Conservation (phyloP, 1,139 yeast species). For the Candida albicans region DNA sequence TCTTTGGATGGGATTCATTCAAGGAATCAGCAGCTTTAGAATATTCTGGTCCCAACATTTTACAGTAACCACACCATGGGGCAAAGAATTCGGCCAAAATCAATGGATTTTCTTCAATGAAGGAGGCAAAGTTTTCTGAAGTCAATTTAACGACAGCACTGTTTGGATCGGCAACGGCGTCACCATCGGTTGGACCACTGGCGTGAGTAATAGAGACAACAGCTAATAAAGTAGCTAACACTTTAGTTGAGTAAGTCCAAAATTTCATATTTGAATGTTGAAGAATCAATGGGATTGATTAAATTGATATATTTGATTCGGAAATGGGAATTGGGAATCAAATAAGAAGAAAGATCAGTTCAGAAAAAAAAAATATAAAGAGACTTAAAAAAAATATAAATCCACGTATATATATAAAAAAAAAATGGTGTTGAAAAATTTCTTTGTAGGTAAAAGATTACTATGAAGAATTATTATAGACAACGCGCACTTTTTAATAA, state of each 20-base stretch:
- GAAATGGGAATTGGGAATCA: too few relatives aligned
- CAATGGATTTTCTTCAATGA: slow-evolving; percentile 69
- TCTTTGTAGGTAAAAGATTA: too few relatives aligned
- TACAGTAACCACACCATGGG: slow-evolving; percentile 99
- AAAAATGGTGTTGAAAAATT: too few relatives aligned
- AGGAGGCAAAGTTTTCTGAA: slow-evolving; percentile 57
- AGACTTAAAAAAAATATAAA: too few relatives aligned
- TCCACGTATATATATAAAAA: too few relatives aligned
- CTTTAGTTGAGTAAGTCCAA: slow-evolving; percentile 40
- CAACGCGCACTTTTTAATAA: too few relatives aligned
- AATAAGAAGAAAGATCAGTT: too few relatives aligned
- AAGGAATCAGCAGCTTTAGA: slow-evolving; percentile 79
- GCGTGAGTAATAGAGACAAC: slow-evolving; percentile 36
- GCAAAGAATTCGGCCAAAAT: slow-evolving; percentile 96
- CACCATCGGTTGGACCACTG: slow-evolving; percentile 48
- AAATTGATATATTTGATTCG: too few relatives aligned
- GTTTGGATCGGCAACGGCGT: slow-evolving; percentile 74
- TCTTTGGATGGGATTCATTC: slow-evolving; percentile 55
- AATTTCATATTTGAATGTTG: slow-evolving; percentile 33
- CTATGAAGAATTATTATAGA: too few relatives aligned
- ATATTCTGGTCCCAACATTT: slow-evolving; percentile 88
- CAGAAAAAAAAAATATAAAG: too few relatives aligned
- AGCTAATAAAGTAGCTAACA: slow-evolving; percentile 40
- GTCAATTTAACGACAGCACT: slow-evolving; percentile 86
- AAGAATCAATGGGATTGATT: background rate